Conservation (phyloP, 495 filamentous ascomycete genomes). For the Mytilinidion resinicola region DNA sequence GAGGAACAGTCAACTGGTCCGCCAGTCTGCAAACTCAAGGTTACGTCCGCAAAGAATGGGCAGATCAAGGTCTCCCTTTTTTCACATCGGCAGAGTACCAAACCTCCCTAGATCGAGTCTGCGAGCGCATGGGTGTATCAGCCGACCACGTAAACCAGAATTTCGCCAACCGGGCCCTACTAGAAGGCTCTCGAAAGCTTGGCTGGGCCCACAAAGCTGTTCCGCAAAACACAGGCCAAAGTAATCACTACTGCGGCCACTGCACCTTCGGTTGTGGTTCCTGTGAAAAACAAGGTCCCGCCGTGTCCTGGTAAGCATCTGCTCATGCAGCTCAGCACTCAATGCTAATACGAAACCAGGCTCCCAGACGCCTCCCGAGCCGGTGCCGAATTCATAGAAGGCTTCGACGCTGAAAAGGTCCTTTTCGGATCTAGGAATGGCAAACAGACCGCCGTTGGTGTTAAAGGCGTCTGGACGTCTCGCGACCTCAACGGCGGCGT, state of each 20-base stretch:
- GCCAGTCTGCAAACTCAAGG: slow-evolving; percentile 76
- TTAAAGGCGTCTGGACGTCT: slow-evolving; percentile 67
- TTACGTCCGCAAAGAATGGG: slow-evolving; percentile 80
- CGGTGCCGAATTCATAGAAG: slow-evolving; percentile 75
- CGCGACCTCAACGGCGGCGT: slow-evolving; percentile 56
- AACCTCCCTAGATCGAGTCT: slow-evolving; percentile 64
- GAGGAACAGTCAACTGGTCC: slow-evolving; percentile 83
- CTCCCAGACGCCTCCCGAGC: slow-evolving; percentile 68
- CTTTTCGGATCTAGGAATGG: slow-evolving; percentile 53
- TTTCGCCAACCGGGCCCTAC: slow-evolving; percentile 55
- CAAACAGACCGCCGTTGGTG: slow-evolving; percentile 56
- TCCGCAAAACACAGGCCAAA: slow-evolving; percentile 71
- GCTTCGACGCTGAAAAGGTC: slow-evolving; percentile 61
- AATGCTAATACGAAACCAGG: too few species aligned
- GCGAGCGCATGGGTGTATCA: slow-evolving; percentile 72
- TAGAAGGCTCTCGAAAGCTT: slow-evolving; percentile 69
- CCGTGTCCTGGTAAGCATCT: slow-evolving; percentile 67
- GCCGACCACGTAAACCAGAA: slow-evolving; percentile 63
- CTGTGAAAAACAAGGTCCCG: slow-evolving; percentile 70
- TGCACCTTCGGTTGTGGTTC: slow-evolving; percentile 71
- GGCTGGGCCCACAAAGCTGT: slow-evolving; percentile 65
- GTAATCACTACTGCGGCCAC: slow-evolving; percentile 69
- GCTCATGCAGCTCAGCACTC: too few species aligned
- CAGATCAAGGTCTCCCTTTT: slow-evolving; percentile 62
- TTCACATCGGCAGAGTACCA: slow-evolving; percentile 75